phyloP scores from a whole-genome alignment of 2,329 filamentous ascomycete species.

The Aspergillus eucalypticola region DNA sequence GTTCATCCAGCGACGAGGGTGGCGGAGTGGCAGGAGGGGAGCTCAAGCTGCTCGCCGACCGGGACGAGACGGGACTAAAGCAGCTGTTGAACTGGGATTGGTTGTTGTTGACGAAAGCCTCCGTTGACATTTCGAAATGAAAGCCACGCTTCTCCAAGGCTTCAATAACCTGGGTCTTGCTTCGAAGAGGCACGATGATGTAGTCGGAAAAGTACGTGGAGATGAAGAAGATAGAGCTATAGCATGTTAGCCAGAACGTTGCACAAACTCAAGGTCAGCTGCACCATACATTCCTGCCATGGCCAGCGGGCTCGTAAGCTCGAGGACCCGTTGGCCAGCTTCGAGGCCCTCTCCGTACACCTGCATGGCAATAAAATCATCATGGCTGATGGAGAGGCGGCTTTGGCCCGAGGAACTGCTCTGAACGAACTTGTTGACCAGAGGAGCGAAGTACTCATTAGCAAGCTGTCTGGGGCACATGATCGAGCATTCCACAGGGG shows the following conservation, averaged over 20 bases:
- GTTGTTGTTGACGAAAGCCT: slow-evolving; percentile 64
- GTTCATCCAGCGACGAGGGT: slow-evolving; percentile 73
- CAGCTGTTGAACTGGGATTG: slow-evolving; percentile 50
- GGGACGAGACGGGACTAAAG: slow-evolving; percentile 35
- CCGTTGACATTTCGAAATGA: slow-evolving; percentile 70
- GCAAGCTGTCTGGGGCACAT: slow-evolving; percentile 80
- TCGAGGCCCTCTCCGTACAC: slow-evolving; percentile 89
- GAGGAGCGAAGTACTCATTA: slow-evolving; percentile 71
- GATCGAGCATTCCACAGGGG: slow-evolving; percentile 87
- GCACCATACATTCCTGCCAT: slow-evolving; percentile 74
- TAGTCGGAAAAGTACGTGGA: slow-evolving; percentile 98
- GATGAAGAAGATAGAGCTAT: slow-evolving; percentile 90
- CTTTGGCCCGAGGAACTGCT: slow-evolving; percentile 40
- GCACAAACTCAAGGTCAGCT: background rate
- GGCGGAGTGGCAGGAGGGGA: slow-evolving; percentile 67
- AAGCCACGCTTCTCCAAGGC: slow-evolving; percentile 80
- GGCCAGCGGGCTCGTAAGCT: slow-evolving; percentile 85
- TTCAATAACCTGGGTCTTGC: slow-evolving; percentile 71
- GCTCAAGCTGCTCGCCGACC: slow-evolving; percentile 25
- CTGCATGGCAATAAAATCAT: slow-evolving; percentile 84
- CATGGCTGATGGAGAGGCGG: slow-evolving; percentile 71
- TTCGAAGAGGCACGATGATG: slow-evolving; percentile 80
- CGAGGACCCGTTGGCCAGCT: slow-evolving; percentile 85
- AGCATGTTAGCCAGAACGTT: slow-evolving; percentile 2
- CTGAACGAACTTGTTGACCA: slow-evolving; percentile 63